Evolutionary conservation across 1,139 yeast genomes (phyloP).

Genomic region (Pichiaceae sp.): DNA sequence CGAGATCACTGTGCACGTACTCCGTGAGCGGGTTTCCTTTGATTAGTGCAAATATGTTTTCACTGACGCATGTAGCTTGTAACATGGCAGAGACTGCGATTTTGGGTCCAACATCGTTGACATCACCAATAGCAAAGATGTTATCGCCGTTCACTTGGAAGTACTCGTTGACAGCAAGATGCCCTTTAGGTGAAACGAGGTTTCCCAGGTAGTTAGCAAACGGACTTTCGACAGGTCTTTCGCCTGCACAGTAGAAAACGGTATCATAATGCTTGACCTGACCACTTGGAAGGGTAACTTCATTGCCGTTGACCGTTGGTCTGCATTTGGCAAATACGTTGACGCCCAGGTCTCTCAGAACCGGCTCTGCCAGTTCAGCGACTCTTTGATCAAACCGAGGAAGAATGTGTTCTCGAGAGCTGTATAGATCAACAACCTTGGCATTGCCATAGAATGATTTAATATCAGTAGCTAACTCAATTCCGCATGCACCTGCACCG

Average conservation of each 20-base stretch:
- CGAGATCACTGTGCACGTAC: neutral
- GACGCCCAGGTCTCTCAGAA: conserved; percentile 1
- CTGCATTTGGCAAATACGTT: neutral
- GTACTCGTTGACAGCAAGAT: neutral
- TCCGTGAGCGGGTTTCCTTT: neutral
- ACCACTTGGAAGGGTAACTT: neutral
- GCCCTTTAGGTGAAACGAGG: neutral
- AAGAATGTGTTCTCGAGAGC: conserved; percentile 1
- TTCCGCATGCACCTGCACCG: conserved; percentile 1
- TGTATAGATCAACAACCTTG: conserved; percentile 2
- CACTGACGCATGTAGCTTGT: neutral
- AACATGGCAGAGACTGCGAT: neutral
- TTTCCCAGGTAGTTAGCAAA: neutral
- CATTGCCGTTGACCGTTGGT: neutral
- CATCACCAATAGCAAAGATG: conserved; percentile 3
- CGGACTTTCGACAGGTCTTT: neutral
- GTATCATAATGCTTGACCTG: neutral
- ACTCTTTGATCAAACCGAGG: conserved; percentile 1
- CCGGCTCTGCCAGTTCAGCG: neutral
- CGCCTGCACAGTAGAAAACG: conserved; percentile 1
- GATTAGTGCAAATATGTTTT: neutral
- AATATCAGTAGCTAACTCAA: conserved; percentile 1
- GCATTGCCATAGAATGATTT: neutral
- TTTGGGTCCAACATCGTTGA: neutral
- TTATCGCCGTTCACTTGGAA: conserved; percentile 1